A percentile compares a stretch with the other conserved stretches of the same genome.
phyloP scores from a whole-genome alignment of 352 stramenopile genomes.

The Saprolegnia parasitica region DNA sequence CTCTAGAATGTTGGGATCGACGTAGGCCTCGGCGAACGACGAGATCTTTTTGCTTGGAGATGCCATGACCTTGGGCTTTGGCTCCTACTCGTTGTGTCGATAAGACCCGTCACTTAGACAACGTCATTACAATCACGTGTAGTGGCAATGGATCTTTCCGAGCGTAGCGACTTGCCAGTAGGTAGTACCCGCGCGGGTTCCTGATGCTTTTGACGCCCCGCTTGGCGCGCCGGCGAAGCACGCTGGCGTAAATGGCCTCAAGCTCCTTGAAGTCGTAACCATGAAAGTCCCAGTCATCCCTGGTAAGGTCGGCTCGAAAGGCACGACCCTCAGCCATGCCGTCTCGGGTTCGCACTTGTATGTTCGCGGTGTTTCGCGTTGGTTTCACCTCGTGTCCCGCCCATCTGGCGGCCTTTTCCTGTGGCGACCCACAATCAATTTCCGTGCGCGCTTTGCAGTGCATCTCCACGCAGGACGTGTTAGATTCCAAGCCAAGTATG shows the following conservation, averaged over 20 bases:
- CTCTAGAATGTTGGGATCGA: slow-evolving; percentile 27
- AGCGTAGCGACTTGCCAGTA: slow-evolving; percentile 18
- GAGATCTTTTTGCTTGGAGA: slow-evolving; percentile 13
- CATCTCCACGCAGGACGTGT: too few relatives aligned
- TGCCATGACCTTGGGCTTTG: slow-evolving; percentile 7
- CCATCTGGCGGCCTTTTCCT: too few relatives aligned
- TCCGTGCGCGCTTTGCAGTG: too few relatives aligned
- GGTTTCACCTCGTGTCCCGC: too few relatives aligned
- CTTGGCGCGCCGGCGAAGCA: slow-evolving; percentile 14
- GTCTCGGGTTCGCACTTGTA: background rate
- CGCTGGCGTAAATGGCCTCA: background rate
- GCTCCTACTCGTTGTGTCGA: background rate
- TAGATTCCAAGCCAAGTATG: too few relatives aligned
- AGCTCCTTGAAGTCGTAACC: slow-evolving; percentile 26
- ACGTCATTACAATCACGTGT: slow-evolving; percentile 19
- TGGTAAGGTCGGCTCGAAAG: too few relatives aligned
- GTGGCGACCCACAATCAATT: too few relatives aligned
- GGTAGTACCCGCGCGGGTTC: slow-evolving; percentile 23
- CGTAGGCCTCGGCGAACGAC: slow-evolving; percentile 14
- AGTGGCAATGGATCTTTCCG: slow-evolving; percentile 24
- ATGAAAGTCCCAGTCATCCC: background rate
- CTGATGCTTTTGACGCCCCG: slow-evolving; percentile 26
- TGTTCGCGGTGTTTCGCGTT: too few relatives aligned
- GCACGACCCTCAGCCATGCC: too few relatives aligned
- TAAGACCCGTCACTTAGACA: background rate